A percentile compares a stretch with the other conserved stretches of the same genome.
Conservation (phyloP, 2,329 filamentous ascomycete species). For the Cytospora piceae region DNA sequence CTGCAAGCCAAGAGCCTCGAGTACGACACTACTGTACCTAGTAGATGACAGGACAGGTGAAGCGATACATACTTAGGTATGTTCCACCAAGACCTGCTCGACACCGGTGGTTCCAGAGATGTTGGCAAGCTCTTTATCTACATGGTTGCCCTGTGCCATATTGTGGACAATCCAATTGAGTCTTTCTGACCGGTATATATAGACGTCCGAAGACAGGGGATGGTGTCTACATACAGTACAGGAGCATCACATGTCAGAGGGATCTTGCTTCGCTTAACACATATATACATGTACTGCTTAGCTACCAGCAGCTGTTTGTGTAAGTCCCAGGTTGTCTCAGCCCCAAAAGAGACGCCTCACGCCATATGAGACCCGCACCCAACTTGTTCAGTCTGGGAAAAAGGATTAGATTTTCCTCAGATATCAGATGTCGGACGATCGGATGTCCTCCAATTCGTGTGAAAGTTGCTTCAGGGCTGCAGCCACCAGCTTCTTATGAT, state of each 20-base stretch:
- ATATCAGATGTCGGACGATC: slow-evolving; percentile 11
- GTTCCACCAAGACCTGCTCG: neutral
- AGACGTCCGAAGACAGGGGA: no score
- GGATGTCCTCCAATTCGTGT: slow-evolving; percentile 6
- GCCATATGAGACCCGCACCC: no score
- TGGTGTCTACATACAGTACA: no score
- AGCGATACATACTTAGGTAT: neutral
- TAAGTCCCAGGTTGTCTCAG: neutral
- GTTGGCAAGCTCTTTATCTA: neutral
- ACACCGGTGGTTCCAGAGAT: slow-evolving; percentile 6
- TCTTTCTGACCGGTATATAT: no score
- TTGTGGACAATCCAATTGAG: no score
- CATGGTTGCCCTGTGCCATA: neutral
- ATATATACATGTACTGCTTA: no score
- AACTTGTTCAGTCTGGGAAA: neutral
- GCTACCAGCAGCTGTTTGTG: no score
- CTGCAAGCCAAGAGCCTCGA: slow-evolving; percentile 18
- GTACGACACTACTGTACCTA: slow-evolving; percentile 6
- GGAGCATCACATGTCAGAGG: slow-evolving; percentile 19
- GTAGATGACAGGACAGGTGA: neutral
- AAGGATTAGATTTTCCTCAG: neutral
- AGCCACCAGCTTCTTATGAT: neutral
- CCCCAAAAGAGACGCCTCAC: no score
- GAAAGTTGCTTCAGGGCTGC: slow-evolving; percentile 1
- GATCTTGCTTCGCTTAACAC: slow-evolving; percentile 1